Conservation (phyloP, 768 basidiomycete genomes). For the Rhodotorula kratochvilovae region DNA sequence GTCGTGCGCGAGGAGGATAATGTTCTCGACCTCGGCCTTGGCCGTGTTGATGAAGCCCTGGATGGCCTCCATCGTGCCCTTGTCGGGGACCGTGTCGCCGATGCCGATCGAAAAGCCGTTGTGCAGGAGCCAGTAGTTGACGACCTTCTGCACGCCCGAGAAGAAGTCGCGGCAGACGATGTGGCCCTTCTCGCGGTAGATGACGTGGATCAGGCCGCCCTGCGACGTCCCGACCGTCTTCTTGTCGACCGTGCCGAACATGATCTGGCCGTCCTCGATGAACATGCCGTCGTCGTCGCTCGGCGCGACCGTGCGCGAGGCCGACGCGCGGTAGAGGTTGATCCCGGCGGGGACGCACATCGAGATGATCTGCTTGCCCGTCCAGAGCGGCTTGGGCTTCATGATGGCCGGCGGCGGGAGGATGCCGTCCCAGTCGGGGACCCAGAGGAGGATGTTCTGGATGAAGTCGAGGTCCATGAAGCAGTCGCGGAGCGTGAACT, state of each 20-base stretch:
- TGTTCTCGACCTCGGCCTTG: constrained; percentile 69
- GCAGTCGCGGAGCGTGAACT: constrained; percentile 90
- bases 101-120: constrained; percentile 99
- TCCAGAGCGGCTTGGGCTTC: constrained; percentile 96
- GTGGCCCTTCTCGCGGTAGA: constrained; percentile 95
- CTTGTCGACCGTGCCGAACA: constrained; percentile 94
- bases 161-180: constrained; percentile 85
- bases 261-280: constrained; percentile 92
- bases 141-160: constrained; percentile 87
- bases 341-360: constrained; percentile 91
- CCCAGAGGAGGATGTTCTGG: constrained; percentile 96
- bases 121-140: constrained; percentile 98
- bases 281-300: constrained; percentile 89
- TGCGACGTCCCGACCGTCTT: constrained; percentile 92
- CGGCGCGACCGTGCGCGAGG: constrained; percentile 60
- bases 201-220: constrained; percentile 90
- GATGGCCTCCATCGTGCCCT: constrained; percentile 78
- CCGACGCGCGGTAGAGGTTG: constrained; percentile 56
- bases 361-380: constrained; percentile 91
- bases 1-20: constrained; percentile 77
- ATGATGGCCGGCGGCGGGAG: constrained; percentile 89
- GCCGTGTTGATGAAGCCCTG: constrained; percentile 73
- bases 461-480: constrained; percentile 94
- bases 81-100: constrained; percentile 94
- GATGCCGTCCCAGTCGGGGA: constrained; percentile 92